Evolutionary conservation across 768 basidiomycete species (phyloP).

Genomic region (Suillus hirtellus): DNA sequence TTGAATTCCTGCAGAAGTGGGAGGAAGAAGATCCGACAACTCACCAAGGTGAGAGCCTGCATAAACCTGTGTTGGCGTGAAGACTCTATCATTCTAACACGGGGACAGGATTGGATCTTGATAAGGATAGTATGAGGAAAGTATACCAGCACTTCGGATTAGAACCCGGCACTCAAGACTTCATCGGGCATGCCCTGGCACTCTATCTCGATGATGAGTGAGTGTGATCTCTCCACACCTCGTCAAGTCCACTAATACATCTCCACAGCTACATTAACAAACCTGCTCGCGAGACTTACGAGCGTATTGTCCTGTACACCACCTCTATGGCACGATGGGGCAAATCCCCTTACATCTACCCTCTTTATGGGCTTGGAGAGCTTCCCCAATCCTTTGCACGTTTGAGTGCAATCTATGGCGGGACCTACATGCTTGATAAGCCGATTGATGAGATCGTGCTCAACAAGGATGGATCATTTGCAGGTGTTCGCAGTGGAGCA

Average conservation of each 20-base stretch:
- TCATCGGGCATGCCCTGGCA: conserved; percentile 99
- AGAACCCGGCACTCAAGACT: conserved; percentile 97
- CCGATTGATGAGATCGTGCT: conserved; percentile 87
- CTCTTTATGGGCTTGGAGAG: conserved; percentile 97
- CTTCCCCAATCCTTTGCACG: conserved; percentile 98
- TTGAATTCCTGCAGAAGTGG: conserved; percentile 95
- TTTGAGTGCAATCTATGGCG: conserved; percentile 97
- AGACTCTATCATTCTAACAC: conserved; percentile 6
- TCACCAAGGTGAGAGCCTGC: conserved; percentile 75
- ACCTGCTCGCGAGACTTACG: conserved; percentile 85
- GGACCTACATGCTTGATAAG: conserved; percentile 99
- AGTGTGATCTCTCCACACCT: conserved; percentile 32
- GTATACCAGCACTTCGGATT: conserved; percentile 98
- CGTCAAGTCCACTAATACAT: conserved; percentile 12
- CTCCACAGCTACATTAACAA: conserved; percentile 83
- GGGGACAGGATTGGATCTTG: conserved; percentile 75
- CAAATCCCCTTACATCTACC: conserved; percentile 99
- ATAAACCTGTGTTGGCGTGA: neutral
- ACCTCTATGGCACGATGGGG: conserved; percentile 99
- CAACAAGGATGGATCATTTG: conserved; percentile 82
- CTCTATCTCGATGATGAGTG: conserved; percentile 97
- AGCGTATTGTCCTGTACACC: conserved; percentile 96
- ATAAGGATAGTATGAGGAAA: conserved; percentile 88
- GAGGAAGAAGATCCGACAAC: conserved; percentile 94
- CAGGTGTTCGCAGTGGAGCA: conserved; percentile 84